Percentiles rank a stretch among this genome's conserved stretches.
Evolutionary conservation across 495 filamentous ascomycete species (phyloP).

Genomic region (Echria macrotheca): DNA sequence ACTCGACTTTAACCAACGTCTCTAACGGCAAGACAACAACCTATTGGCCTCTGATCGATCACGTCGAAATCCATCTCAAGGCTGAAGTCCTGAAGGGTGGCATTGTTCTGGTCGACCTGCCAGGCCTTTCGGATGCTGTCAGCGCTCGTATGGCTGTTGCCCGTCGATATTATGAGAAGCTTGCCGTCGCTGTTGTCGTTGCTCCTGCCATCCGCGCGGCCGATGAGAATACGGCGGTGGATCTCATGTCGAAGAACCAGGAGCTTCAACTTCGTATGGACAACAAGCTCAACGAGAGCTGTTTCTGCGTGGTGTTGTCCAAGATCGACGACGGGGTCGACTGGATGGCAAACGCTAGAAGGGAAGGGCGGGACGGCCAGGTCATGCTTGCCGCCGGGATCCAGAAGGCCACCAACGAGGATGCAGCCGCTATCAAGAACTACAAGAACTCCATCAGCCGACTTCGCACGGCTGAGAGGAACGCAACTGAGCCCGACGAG

Average conservation of each 20-base stretch:
- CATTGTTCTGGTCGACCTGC: conserved; percentile 20
- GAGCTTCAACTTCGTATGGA: conserved; percentile 24
- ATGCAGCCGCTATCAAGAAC: no score
- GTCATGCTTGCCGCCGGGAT: no score
- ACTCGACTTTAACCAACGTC: conserved; percentile 4
- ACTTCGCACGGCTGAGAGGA: no score
- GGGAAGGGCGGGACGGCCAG: background rate
- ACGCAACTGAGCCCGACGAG: no score
- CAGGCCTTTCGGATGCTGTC: conserved; percentile 19
- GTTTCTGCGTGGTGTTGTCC: conserved; percentile 21
- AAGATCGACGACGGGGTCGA: conserved; percentile 21
- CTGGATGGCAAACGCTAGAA: background rate
- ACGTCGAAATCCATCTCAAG: conserved; percentile 18
- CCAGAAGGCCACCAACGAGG: no score
- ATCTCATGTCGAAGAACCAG: conserved; percentile 21
- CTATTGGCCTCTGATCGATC: conserved; percentile 21
- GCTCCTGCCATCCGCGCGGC: conserved; percentile 19
- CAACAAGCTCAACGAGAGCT: conserved; percentile 17
- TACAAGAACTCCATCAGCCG: no score
- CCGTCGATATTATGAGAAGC: conserved; percentile 11
- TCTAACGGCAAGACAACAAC: background rate
- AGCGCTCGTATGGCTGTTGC: conserved; percentile 19
- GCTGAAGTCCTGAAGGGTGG: conserved; percentile 16
- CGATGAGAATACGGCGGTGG: conserved; percentile 17
- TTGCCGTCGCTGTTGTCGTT: conserved; percentile 17